phyloP scores from a whole-genome alignment of 768 basidiomycete species.

The Porphyrellus cyaneotinctus region DNA sequence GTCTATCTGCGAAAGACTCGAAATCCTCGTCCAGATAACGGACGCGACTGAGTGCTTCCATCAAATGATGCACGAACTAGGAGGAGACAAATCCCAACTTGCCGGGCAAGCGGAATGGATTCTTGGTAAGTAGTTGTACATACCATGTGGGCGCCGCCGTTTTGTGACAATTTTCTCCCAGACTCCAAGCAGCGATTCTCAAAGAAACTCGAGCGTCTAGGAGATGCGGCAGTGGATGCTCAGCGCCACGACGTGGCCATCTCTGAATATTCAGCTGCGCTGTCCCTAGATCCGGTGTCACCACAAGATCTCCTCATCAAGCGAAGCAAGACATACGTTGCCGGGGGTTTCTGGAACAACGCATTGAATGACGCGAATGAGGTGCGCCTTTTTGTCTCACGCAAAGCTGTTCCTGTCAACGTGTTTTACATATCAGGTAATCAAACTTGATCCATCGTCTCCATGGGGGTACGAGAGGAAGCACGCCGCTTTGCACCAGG shows the following conservation, averaged over 20 bases:
- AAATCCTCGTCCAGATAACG: neutral
- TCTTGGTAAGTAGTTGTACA: neutral
- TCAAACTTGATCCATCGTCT: slow-evolving; percentile 7
- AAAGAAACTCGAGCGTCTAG: neutral
- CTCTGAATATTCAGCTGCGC: slow-evolving; percentile 1
- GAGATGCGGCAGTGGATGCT: neutral
- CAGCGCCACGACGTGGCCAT: neutral
- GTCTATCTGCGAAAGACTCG: slow-evolving; percentile 4
- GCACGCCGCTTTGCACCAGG: slow-evolving; percentile 3
- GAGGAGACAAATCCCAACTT: neutral
- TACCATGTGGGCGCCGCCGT: neutral
- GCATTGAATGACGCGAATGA: slow-evolving; percentile 8
- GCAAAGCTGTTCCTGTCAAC: neutral
- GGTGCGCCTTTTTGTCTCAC: neutral
- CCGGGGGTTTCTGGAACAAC: neutral
- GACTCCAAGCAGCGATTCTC: neutral
- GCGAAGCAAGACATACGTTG: slow-evolving; percentile 4
- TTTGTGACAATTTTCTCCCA: neutral
- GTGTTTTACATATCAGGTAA: slow-evolving; percentile 1
- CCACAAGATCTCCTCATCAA: neutral
- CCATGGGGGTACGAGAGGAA: slow-evolving; percentile 9
- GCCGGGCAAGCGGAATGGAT: neutral
- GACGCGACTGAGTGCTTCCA: slow-evolving; percentile 1
- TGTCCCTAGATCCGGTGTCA: neutral
- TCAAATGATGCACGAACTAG: neutral